Evolutionary conservation across 2,329 filamentous ascomycete species (phyloP).

Genomic region (Phyllosticta citrichinensis): DNA sequence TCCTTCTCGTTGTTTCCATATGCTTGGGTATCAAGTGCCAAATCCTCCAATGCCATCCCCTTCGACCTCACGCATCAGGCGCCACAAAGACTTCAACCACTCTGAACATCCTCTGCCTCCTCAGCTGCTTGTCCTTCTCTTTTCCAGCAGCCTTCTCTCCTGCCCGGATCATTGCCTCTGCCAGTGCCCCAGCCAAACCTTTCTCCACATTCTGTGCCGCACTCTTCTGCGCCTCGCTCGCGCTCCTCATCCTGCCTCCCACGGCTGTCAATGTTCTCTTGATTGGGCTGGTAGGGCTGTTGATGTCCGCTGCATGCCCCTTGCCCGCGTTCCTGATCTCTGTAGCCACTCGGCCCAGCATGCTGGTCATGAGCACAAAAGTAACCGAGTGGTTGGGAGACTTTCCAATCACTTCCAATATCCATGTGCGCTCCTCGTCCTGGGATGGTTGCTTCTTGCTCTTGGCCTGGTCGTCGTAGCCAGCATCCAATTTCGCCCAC

Average conservation of each 20-base stretch:
- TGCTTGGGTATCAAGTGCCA: background rate
- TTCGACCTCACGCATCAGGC: conserved; percentile 3
- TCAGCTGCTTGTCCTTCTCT: conserved; percentile 49
- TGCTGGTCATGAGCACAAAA: conserved; percentile 77
- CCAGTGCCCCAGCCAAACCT: conserved; percentile 56
- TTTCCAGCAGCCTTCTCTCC: conserved; percentile 22
- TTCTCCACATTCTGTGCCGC: conserved; percentile 38
- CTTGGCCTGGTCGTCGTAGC: conserved; percentile 32
- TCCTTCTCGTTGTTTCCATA: background rate
- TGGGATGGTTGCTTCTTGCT: conserved; percentile 31
- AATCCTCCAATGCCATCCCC: background rate
- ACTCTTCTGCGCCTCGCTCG: conserved; percentile 38
- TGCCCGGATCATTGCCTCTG: conserved; percentile 50
- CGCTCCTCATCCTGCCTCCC: conserved; percentile 21
- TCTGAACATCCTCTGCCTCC: conserved; percentile 54
- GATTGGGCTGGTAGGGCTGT: background rate
- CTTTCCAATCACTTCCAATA: conserved; percentile 65
- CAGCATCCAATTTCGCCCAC: conserved; percentile 60
- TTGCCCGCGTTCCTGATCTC: conserved; percentile 42
- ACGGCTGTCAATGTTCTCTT: conserved; percentile 10
- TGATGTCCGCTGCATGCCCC: conserved; percentile 18
- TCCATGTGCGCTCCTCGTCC: conserved; percentile 48
- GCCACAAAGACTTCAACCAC: conserved; percentile 63
- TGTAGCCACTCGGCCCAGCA: conserved; percentile 51
- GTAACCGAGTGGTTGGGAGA: conserved; percentile 71